Evolutionary conservation across 2,329 filamentous ascomycete genomes (phyloP).

Genomic region (Xylariales sp.): DNA sequence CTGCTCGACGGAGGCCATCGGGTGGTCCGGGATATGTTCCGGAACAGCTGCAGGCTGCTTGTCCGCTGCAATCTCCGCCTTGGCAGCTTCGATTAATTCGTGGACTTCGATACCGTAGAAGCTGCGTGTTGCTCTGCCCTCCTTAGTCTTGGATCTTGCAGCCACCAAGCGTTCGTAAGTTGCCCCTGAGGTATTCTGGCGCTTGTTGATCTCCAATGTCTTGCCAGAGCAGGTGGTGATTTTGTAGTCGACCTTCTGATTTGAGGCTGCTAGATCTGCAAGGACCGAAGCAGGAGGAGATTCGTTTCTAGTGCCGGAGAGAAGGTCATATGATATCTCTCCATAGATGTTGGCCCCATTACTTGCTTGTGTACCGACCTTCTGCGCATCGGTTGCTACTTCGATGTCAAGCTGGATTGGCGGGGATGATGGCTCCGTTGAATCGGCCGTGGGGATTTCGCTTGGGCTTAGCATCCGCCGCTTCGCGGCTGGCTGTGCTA

Average conservation of each 20-base stretch:
- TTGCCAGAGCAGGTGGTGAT: slow-evolving; percentile 55
- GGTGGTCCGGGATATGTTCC: slow-evolving; percentile 21
- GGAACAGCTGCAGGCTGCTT: slow-evolving; percentile 21
- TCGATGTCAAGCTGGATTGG: slow-evolving; percentile 9
- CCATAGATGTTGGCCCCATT: background rate
- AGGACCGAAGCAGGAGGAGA: too few relatives aligned
- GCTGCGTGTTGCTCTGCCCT: slow-evolving; percentile 65
- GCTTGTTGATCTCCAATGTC: slow-evolving; percentile 50
- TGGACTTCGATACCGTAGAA: slow-evolving; percentile 96
- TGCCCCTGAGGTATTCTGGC: slow-evolving; percentile 37
- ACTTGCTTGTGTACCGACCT: background rate
- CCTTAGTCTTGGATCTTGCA: slow-evolving; percentile 59
- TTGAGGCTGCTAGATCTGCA: too few relatives aligned
- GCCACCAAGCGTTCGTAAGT: slow-evolving; percentile 67
- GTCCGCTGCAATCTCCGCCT: slow-evolving; percentile 48
- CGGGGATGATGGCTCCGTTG: slow-evolving; percentile 19
- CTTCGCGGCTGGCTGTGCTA: slow-evolving; percentile 36
- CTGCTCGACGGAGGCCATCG: slow-evolving; percentile 39
- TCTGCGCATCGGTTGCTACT: too few relatives aligned
- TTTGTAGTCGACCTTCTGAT: slow-evolving; percentile 35
- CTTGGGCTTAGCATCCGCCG: slow-evolving; percentile 34
- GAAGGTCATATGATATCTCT: slow-evolving; percentile 11
- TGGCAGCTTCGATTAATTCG: slow-evolving; percentile 68
- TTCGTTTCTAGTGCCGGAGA: slow-evolving; percentile 14
- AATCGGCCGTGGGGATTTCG: slow-evolving; percentile 11